Evolutionary conservation across 208 protist species (phyloP), one percentile per base, ranked within the genome.

Genomic region (Crithidia acanthocephali): DNA sequence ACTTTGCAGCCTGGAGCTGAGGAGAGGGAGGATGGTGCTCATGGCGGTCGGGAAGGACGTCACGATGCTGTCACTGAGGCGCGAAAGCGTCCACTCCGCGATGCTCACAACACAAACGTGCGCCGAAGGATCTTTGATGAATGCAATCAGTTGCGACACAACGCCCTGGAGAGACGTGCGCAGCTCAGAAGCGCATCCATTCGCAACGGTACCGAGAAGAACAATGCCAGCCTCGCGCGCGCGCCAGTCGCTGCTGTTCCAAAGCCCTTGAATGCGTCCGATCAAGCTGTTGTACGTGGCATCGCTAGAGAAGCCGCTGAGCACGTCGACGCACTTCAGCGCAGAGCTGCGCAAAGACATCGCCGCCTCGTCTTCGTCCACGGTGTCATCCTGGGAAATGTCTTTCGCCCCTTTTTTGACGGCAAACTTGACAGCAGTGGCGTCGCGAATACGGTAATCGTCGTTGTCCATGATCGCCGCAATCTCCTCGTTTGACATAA

Each of bases 101-200:
- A 96, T 93, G 63, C 92, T 96, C n/a, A 76, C 76, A 13, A 96
- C 89, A 70, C 90, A 96, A 47, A 94, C 79, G 63, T 95, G 81
- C 55, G 92, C 85, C 28, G 65, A 72, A 27, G 64, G 51, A 59
- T 83, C 82, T n/a, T 47, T 59, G 50, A 81, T 76, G 59, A 91
- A 76, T 23, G 60, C 50, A 28, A 85, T 32, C 15, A 96, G 74
- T 60, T 95, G 82, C 23, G 66, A 51, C 22, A 77, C 74, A 62
- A 94, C 18, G 16, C 56, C 61, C 47, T 72, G 52, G 33, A 94
- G 75, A 28, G 68, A 57, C 2, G 27, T 22, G 5, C 76, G 62
- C 58, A 96, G 78, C 57, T 93, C 77, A 23, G 37, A 65, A 3
- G 76, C 76, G 65, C 92, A 96, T 20, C 88, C 87, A 23, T 58